phyloP scores from a whole-genome alignment of 495 filamentous ascomycete species.

The Entonaema liquescens region DNA sequence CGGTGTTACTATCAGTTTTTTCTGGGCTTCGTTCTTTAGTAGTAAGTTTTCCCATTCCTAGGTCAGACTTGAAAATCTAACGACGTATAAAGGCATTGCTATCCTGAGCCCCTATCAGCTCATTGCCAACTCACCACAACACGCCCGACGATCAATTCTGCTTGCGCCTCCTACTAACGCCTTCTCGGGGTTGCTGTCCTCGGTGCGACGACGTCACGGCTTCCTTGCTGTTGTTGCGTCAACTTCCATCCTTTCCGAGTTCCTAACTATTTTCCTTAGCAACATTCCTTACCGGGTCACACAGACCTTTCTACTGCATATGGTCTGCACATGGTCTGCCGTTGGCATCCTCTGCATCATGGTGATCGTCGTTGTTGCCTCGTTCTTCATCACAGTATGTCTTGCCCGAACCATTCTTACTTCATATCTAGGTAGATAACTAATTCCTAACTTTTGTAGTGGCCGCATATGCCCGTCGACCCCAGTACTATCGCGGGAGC shows the following conservation, averaged over 20 bases:
- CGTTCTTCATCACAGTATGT: slow-evolving; percentile 35
- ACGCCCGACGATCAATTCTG: slow-evolving; percentile 48
- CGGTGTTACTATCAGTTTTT: slow-evolving; percentile 53
- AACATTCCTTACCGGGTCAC: slow-evolving; percentile 52
- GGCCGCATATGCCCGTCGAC: slow-evolving; percentile 47
- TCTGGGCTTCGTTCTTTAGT: slow-evolving; percentile 52
- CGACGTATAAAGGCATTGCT: slow-evolving; percentile 25
- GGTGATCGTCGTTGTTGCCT: slow-evolving; percentile 46
- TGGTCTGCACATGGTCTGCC: slow-evolving; percentile 46
- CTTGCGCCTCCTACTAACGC: slow-evolving; percentile 47
- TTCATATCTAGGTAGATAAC: neutral
- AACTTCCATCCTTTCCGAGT: slow-evolving; percentile 50
- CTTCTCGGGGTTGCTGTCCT: slow-evolving; percentile 49
- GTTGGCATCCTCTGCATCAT: slow-evolving; percentile 50
- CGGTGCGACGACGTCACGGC: slow-evolving; percentile 42
- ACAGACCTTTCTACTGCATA: slow-evolving; percentile 46
- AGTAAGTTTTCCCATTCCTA: slow-evolving; percentile 36
- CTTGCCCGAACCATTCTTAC: neutral
- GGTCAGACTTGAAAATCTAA: slow-evolving; percentile 2
- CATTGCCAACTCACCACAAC: slow-evolving; percentile 36
- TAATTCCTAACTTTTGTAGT: slow-evolving; percentile 1
- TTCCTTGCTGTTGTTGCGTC: slow-evolving; percentile 47
- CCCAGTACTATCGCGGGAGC: slow-evolving; percentile 44
- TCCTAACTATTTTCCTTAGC: slow-evolving; percentile 49
- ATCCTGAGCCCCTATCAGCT: slow-evolving; percentile 46